Evolutionary conservation across 2,329 filamentous ascomycete species (phyloP), one percentile per base, ranked within the genome.

Genomic region (Fusarium avenaceum): DNA sequence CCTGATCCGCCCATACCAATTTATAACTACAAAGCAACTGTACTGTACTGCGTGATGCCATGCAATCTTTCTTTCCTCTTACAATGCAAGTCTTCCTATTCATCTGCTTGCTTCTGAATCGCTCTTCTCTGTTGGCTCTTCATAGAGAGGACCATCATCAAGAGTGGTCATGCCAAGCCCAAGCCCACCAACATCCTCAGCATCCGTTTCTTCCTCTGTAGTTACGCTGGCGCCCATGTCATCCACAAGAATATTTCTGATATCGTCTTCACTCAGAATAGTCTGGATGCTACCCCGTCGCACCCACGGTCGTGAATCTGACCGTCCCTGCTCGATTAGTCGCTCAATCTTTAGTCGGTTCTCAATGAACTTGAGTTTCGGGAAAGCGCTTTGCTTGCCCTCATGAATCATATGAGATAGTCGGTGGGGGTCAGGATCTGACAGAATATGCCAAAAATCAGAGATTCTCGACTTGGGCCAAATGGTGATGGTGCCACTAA

Each of bases 401-500:
- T 93, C 91, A 65, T 94, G 91, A 15, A 99, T 87, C 95, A 98
- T 97, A 38, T 91, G 86, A 8, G 92, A 93, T 13, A 99, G 81
- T 6, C 94, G 86, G 48, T 89, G 83, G 4, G 90, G 83, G 42
- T 88, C 90, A 0, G 96, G 96, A 75, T 99, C 96, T 1, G 90
- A 89, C 2, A 99, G 85, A 64, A 99, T 97, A 72, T 92, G 88
- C 76, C 86, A 89, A 76, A 97, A 96, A 80, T 99, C 96, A 2
- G 89, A 91, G 2, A 88, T 81, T 4, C 89, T 82, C 14, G 89
- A 90, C 77, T 94, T 93, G 9, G 96, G 96, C 94, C 95, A 98
- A 75, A 99, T 94, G 14, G 96, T 99, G 67, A 98, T 91, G 11
- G 93, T 98, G 28, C 96, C 96, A 67, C 91, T 92, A 78, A 99